A percentile compares a stretch with the other conserved stretches of the same genome.
These are phyloP conservation scores for Gymnopilus dilepis DNA, from an alignment of 768 basidiomycete species.

Conservation along the genomic window DNA sequence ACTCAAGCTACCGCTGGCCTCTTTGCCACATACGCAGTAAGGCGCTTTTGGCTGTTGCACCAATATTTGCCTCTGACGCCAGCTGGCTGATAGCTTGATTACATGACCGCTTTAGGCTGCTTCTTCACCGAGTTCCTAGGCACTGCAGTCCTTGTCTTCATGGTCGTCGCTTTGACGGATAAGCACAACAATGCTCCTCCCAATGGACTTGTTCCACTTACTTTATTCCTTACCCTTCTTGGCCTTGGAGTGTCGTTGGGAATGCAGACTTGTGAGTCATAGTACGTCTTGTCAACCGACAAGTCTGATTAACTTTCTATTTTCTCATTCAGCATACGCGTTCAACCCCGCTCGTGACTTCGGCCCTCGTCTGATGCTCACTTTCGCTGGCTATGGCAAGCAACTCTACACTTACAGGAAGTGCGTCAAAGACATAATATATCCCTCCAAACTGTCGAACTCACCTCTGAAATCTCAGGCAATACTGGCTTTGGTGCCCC, in stretches of 20 bases:
- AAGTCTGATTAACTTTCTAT: background rate
- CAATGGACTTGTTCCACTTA: constrained; percentile 56
- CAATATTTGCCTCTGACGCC: background rate
- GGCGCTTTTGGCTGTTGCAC: constrained; percentile 23
- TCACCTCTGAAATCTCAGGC: constrained; percentile 39
- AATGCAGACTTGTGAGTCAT: constrained; percentile 56
- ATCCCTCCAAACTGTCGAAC: background rate
- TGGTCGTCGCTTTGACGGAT: constrained; percentile 62
- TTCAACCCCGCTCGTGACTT: constrained; percentile 72
- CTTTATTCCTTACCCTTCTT: constrained; percentile 59
- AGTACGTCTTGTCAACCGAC: background rate
- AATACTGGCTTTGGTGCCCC: constrained; percentile 81
- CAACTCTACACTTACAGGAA: constrained; percentile 46
- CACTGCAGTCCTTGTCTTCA: constrained; percentile 57
- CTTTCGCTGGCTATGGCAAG: constrained; percentile 73
- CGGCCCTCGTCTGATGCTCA: constrained; percentile 71
- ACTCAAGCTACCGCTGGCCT: constrained; percentile 60
- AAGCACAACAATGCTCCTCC: constrained; percentile 47
- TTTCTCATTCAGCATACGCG: constrained; percentile 50
- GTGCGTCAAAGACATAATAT: constrained; percentile 26
- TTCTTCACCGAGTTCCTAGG: constrained; percentile 61
- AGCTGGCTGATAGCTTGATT: constrained; percentile 1
- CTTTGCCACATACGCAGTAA: constrained; percentile 65
- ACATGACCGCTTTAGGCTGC: constrained; percentile 37
- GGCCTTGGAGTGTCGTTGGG: constrained; percentile 64